phyloP scores from a whole-genome alignment of 768 basidiomycete genomes.

The Tremella fuciformis region DNA sequence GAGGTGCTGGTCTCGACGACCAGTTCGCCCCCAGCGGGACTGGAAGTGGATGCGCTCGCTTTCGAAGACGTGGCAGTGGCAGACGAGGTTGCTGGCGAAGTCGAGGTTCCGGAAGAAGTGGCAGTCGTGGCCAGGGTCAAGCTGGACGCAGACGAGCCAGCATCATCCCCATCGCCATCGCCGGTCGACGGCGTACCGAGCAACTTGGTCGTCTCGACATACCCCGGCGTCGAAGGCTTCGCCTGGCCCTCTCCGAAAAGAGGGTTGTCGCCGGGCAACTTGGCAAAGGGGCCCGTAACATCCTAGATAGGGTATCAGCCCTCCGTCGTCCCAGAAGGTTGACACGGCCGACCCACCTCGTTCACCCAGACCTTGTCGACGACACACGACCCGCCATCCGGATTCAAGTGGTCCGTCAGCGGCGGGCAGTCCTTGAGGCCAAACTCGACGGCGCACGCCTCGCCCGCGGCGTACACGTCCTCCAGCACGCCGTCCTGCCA shows the following conservation, averaged over 20 bases:
- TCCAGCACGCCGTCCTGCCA: slow-evolving; percentile 32
- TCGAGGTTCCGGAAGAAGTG: no score
- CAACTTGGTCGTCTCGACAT: slow-evolving; percentile 25
- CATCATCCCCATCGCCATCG: no score
- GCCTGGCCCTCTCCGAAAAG: slow-evolving; percentile 12
- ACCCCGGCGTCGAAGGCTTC: slow-evolving; percentile 13
- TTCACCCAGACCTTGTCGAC: slow-evolving; percentile 27
- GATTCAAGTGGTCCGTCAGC: slow-evolving; percentile 9
- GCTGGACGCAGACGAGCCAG: no score
- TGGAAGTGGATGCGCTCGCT: no score
- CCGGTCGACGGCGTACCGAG: background rate
- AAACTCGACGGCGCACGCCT: slow-evolving; percentile 32
- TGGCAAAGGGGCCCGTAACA: slow-evolving; percentile 13
- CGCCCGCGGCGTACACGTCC: slow-evolving; percentile 22
- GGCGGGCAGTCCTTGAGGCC: slow-evolving; percentile 30
- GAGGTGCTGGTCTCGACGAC: no score
- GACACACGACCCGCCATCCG: slow-evolving; percentile 16
- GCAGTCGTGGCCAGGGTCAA: no score
- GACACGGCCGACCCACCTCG: slow-evolving; percentile 25
- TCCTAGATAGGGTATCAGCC: no score
- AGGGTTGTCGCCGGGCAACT: slow-evolving; percentile 40
- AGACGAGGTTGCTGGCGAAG: no score
- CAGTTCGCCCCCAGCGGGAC: no score
- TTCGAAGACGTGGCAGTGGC: no score
- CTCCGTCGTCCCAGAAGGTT: no score